These are phyloP conservation scores for Colletotrichum viniferum DNA, from an alignment of 2,329 filamentous ascomycete genomes.

Conservation along the genomic window DNA sequence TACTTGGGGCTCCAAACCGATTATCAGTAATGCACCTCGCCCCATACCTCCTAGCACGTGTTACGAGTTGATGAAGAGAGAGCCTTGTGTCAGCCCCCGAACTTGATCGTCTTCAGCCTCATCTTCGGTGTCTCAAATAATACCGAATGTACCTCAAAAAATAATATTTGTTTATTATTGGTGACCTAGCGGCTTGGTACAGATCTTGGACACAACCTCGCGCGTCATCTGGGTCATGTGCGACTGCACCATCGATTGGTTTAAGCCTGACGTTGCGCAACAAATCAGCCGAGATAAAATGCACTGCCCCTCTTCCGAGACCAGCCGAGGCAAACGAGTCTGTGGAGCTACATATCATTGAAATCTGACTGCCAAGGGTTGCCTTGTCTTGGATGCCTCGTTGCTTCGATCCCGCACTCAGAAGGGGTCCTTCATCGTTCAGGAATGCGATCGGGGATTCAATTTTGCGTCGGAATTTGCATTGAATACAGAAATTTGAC, in stretches of 20 bases:
- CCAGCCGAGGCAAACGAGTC: background rate
- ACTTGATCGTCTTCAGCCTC: background rate
- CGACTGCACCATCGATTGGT: background rate
- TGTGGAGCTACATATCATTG: background rate
- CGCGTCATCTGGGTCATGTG: background rate
- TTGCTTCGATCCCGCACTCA: background rate
- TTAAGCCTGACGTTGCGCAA: background rate
- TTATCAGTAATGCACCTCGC: background rate
- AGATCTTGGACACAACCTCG: background rate
- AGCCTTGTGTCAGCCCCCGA: background rate
- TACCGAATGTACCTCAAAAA: background rate
- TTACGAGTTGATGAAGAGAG: background rate
- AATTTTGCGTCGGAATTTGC: background rate
- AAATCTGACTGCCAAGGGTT: background rate
- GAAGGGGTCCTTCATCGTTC: background rate
- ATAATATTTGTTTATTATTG: background rate
- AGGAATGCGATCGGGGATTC: background rate
- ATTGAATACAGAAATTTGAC: background rate
- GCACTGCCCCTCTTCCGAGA: background rate
- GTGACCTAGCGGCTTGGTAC: background rate
- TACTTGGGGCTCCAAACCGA: background rate
- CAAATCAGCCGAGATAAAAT: background rate
- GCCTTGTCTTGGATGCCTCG: background rate
- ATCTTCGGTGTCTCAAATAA: background rate
- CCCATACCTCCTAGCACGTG: background rate